A percentile compares a stretch with the other conserved stretches of the same genome.
Conservation (phyloP, 805 yeast species). For the Pichia insulana region DNA sequence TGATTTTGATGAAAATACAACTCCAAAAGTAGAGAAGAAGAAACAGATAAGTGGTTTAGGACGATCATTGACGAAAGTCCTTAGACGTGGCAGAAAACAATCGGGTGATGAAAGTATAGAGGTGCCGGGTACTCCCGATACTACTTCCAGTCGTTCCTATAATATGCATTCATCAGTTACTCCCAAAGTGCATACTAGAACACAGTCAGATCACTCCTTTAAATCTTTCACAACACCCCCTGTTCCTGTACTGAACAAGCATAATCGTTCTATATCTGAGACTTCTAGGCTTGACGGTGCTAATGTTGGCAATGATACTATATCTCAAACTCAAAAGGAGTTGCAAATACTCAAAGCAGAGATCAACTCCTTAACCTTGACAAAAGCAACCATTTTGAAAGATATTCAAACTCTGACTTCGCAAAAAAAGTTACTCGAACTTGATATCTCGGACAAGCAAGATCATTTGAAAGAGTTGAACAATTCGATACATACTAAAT, state of each 20-base stretch:
- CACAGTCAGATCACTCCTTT: constrained; percentile 24
- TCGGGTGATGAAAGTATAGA: constrained; percentile 12
- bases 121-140: constrained; percentile 5
- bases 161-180: not conserved
- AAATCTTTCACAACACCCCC: constrained; percentile 38
- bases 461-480: constrained; percentile 13
- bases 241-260: constrained; percentile 32
- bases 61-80: constrained; percentile 20
- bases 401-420: constrained; percentile 45
- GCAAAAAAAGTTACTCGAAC: constrained; percentile 38
- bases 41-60: constrained; percentile 14
- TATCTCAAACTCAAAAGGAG: constrained; percentile 32
- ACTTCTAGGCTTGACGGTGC: constrained; percentile 22
- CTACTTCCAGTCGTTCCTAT: constrained; percentile 1
- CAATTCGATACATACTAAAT: constrained; percentile 3
- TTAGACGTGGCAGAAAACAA: constrained; percentile 25
- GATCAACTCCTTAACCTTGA: constrained; percentile 29
- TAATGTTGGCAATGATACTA: constrained; percentile 15
- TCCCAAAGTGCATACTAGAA: constrained; percentile 16
- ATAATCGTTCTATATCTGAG: constrained; percentile 37
- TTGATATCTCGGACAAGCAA: constrained; percentile 32
- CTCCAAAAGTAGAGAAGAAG: constrained; percentile 5
- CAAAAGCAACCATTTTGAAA: constrained; percentile 34
- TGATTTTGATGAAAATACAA: constrained; percentile 1
- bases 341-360: constrained; percentile 32